Evolutionary conservation across 2,329 filamentous ascomycete genomes (phyloP).

Genomic region (Huntiella omanensis): DNA sequence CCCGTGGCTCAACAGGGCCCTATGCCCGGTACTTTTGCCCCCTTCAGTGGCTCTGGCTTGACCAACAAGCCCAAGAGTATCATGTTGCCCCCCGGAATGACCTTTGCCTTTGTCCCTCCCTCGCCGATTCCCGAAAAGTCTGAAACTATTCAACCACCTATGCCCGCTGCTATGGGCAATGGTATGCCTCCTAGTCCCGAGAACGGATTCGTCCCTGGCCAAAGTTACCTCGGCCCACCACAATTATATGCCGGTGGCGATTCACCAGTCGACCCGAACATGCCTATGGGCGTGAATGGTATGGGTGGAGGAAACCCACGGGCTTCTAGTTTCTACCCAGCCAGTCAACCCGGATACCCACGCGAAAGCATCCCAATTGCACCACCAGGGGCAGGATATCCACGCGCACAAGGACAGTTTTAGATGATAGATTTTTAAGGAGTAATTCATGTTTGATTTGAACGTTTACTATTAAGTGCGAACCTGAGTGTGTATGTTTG

Average conservation of each 20-base stretch:
- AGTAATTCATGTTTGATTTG: no score
- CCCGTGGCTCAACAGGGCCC: constrained; percentile 7
- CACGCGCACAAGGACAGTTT: no score
- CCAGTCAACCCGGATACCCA: neutral
- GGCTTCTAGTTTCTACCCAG: constrained; percentile 1
- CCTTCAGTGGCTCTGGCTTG: constrained; percentile 4
- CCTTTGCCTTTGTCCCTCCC: neutral
- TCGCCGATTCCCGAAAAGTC: neutral
- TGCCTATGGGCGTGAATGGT: neutral
- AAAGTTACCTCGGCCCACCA: neutral
- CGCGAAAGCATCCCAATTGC: constrained; percentile 4
- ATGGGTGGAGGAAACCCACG: neutral
- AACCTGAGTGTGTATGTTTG: no score
- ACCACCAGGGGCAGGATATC: neutral
- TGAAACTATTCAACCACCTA: neutral
- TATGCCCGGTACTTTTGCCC: constrained; percentile 8
- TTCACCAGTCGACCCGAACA: constrained; percentile 2
- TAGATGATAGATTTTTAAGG: no score
- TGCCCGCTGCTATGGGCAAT: neutral
- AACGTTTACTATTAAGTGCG: no score
- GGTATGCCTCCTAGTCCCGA: neutral
- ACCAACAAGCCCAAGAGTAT: constrained; percentile 5
- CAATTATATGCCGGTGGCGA: neutral
- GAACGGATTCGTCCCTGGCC: neutral
- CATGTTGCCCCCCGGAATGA: constrained; percentile 10